Evolutionary conservation across 2,329 filamentous ascomycete genomes (phyloP).

Genomic region (Aspergillus cejpii): DNA sequence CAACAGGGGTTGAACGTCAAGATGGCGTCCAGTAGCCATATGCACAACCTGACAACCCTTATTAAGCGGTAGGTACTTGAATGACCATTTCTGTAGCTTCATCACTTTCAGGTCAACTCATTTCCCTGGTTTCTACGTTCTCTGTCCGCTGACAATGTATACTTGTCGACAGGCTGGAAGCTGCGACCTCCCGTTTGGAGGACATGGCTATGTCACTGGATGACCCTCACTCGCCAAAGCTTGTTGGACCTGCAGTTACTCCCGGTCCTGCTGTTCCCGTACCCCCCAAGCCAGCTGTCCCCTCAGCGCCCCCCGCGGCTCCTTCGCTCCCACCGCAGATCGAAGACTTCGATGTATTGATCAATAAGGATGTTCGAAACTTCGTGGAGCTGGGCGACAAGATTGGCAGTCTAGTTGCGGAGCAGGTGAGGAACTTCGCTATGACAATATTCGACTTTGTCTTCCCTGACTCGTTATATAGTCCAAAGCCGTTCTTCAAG

Average conservation of each 20-base stretch:
- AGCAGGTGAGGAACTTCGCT: conserved; percentile 57
- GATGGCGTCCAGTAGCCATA: conserved; percentile 69
- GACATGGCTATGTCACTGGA: conserved; percentile 77
- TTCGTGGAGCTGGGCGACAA: conserved; percentile 73
- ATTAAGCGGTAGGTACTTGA: conserved; percentile 77
- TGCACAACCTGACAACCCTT: conserved; percentile 94
- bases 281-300: conserved; percentile 28
- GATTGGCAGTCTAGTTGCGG: conserved; percentile 68
- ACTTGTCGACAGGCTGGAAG: conserved; percentile 70
- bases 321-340: conserved; percentile 68
- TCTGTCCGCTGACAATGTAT: conserved; percentile 40
- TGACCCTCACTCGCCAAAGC: conserved; percentile 43
- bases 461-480: conserved; percentile 24
- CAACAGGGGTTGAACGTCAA: conserved; percentile 14
- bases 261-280: conserved; percentile 21
- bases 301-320: conserved; percentile 44
- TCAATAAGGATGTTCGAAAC: conserved; percentile 64
- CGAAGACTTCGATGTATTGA: conserved; percentile 77
- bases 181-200: conserved; percentile 89
- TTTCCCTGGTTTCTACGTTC: neutral
- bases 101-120: neutral
- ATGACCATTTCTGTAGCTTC: neutral
- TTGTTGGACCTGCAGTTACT: conserved; percentile 22
- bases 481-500: conserved; percentile 52
- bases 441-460: neutral